These are phyloP conservation scores for Lasiodiplodia citricola DNA, from an alignment of 2,329 filamentous ascomycete genomes.

Conservation along the genomic window DNA sequence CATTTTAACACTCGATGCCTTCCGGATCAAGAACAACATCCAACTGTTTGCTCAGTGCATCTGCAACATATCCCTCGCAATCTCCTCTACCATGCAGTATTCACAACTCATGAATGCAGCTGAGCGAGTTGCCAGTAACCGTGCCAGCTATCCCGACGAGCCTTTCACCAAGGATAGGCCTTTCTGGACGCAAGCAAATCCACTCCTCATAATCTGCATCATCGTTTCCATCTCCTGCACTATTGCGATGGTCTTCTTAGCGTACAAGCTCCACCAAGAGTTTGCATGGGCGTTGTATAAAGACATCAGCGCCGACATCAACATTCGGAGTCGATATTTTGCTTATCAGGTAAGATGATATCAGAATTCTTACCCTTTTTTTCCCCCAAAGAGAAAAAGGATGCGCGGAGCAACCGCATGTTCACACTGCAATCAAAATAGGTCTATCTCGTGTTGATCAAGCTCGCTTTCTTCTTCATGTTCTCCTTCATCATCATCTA, in stretches of 20 bases:
- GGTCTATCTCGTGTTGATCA: slow-evolving; percentile 33
- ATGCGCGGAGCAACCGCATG: background rate
- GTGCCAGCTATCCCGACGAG: background rate
- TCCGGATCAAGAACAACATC: slow-evolving; percentile 35
- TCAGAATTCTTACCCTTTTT: background rate
- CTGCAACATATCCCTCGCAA: slow-evolving; percentile 31
- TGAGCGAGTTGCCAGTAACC: background rate
- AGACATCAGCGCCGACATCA: slow-evolving; percentile 29
- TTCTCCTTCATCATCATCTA: slow-evolving; percentile 33
- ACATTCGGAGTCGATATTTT: slow-evolving; percentile 28
- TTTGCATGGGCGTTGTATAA: slow-evolving; percentile 33
- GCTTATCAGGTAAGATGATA: slow-evolving; percentile 31
- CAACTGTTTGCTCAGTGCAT: slow-evolving; percentile 34
- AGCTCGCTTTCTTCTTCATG: slow-evolving; percentile 32
- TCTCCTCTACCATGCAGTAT: slow-evolving; percentile 32
- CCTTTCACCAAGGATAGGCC: slow-evolving; percentile 31
- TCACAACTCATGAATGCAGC: slow-evolving; percentile 24
- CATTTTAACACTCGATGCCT: slow-evolving; percentile 33
- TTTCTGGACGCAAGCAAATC: slow-evolving; percentile 26
- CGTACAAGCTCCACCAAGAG: slow-evolving; percentile 29
- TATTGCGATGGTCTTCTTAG: slow-evolving; percentile 21
- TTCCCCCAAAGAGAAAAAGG: too few relatives aligned
- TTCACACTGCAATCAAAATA: slow-evolving; percentile 7
- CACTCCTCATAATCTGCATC: slow-evolving; percentile 17
- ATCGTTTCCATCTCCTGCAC: slow-evolving; percentile 20